Evolutionary conservation across 108 stramenopile species (phyloP), one percentile per base, ranked within the genome.

Genomic region (Skeletonema menzelii): DNA sequence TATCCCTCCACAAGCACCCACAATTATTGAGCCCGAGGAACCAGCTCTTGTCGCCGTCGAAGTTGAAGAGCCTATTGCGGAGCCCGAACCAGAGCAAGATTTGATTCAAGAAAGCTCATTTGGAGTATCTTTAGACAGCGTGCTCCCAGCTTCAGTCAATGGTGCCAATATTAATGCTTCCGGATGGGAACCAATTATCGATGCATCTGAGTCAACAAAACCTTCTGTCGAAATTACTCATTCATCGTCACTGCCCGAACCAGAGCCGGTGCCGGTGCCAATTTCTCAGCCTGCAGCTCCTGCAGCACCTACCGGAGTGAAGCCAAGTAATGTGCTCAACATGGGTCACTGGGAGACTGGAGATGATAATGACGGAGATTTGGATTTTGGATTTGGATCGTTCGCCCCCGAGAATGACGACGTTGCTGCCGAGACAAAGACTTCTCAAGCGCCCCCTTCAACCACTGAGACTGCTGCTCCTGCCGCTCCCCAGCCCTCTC

Each of bases 321-420:
- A 79, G 56, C 86, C 85, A 14, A 64, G 79, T 26, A 86, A 76
- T 70, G 92, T 92, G 34, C 72, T 95, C 44, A 92, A 95, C 63
- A 89, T 95, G 88, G 94, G 94, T 34, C 94, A 86, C 42, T 95
- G 94, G 94, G 91, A 92, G 26, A 84, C 88, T 10, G 84, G 80
- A 28, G 90, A 88, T 30, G 86, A 40, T 11, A 91, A 83, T 34
- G 89, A 92, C 56, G 68, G 85, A 6, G 79, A 88, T 55, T 68
- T 92, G 32, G 94, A 91, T 78, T 95, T 95, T 84, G 91, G 87
- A 68, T 95, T 95, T 70, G 94, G 94, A 70, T 85, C 86, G 27
- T 91, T 91, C 67, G 91, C 82, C 15, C 44, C 71, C 12, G 89
- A 81, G 38, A 75, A 60, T 49, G 86, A 88, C 34, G 80, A 76